Base-by-base conservation (phyloP, 768 basidiomycete species). In the Epithele typhae region DNA sequence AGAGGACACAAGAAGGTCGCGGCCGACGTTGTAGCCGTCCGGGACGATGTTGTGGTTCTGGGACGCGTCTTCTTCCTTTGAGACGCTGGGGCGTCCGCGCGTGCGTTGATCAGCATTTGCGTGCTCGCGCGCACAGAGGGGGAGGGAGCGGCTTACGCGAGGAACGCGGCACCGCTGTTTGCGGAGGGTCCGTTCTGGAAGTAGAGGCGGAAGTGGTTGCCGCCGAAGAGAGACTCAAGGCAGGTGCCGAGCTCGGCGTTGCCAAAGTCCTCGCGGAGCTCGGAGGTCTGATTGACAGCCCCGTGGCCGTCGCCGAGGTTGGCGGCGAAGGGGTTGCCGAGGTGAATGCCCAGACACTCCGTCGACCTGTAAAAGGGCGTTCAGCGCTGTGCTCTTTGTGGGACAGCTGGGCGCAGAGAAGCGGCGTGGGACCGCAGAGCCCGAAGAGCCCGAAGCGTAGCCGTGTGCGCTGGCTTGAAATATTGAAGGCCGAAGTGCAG, bases 141-240 rank as follows among this genome's bases (percentile, higher is more conserved):
- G 10, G 11, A 37, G 30, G 33, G 18, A 34, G 25, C 22, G 1
- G 64, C 77, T 54, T 59, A 81, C 77, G 77, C 79, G 17, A 81
- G 68, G 62, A 86, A 87, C 23, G 84, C 60, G 3, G 75, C 73
- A 0, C 68, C 68, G 25, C 61, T 76, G 41, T 73, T 32, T 2
- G 81, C 82, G 14, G 23, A 18, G 3, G 75, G 59, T 1, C 83
- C 82, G 51, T 84, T 79, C 60, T 86, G 82, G 34, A 71, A 72
- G 60, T 60, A 84, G 5, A 79, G 68, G 12, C 77, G 65, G 52
- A 78, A 69, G 53, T 77, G 76, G 53, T 75, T 71, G 0, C 76
- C 76, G 1, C 76, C 76, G 3, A 68, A 50, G 33, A 73, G 52
- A 40, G 62, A 68, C 60, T 76, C 77, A 7, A 68, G 45, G 48